These are phyloP conservation scores for Corylus heterophylla DNA, from an alignment of 306 rosid genomes.

Conservation along the genomic window DNA sequence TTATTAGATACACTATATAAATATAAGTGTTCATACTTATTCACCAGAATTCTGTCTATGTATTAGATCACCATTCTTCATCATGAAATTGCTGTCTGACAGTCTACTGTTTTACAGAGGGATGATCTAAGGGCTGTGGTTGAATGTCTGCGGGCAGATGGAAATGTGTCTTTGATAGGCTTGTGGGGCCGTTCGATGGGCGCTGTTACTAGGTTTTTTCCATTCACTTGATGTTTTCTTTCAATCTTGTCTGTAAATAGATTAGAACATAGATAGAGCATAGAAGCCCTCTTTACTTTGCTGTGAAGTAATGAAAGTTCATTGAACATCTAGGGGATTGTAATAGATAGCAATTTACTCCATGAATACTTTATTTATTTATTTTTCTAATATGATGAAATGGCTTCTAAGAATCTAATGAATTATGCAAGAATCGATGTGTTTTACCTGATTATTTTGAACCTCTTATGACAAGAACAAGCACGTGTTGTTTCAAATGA, in stretches of 20 bases:
- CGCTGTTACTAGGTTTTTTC: constrained; percentile 80
- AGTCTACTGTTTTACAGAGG: constrained; percentile 59
- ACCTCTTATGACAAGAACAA: neutral
- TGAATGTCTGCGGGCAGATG: constrained; percentile 81
- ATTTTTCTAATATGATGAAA: neutral
- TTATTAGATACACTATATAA: neutral
- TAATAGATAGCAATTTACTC: constrained; percentile 9
- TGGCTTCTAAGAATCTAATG: constrained; percentile 11
- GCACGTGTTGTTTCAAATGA: constrained; percentile 2
- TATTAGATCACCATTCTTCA: constrained; percentile 21
- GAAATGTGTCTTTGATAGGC: constrained; percentile 89
- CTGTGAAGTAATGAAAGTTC: neutral
- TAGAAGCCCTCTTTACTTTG: neutral
- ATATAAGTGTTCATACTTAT: neutral
- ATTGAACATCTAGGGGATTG: constrained; percentile 4
- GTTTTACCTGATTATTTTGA: neutral
- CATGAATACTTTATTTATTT: constrained; percentile 8
- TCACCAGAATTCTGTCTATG: neutral
- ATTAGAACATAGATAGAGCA: neutral
- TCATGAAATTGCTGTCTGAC: constrained; percentile 23
- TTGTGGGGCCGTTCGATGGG: constrained; percentile 99
- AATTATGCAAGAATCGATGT: neutral
- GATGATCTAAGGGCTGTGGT: constrained; percentile 83
- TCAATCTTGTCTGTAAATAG: constrained; percentile 19
- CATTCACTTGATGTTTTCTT: constrained; percentile 29